Evolutionary conservation across 2,329 filamentous ascomycete genomes (phyloP), one percentile per base, ranked within the genome.

Genomic region (Fusarium avenaceum): DNA sequence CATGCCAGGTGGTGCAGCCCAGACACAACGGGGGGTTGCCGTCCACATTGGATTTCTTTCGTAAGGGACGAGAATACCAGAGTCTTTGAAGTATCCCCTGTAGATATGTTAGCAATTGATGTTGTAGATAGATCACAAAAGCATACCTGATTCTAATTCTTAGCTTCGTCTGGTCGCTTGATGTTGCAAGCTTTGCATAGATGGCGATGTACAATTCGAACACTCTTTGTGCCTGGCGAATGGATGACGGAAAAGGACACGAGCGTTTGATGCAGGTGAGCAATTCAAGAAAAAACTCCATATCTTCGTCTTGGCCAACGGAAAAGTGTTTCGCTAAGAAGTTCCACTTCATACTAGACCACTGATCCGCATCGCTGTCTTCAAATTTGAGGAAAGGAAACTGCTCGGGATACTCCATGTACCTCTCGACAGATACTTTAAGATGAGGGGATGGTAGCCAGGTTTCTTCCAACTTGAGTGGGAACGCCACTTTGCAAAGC

Each of bases 211-310:
- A 69, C 26, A 68, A 40, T 6, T 61, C 46, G 30, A 68, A 66
- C 15, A 66, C 57, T 17, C 30, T 63, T 17, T 22, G 40, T 3
- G 24, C 35, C 28, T 68, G 67, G 17, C 44, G 13, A 1, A n/a
- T 2, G 3, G 59, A 50, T 22, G 51, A 49, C 3, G 43, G n/a
- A 13, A 49, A 2, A 7, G 57, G 61, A 13, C 40, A 61, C 3
- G 55, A 63, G 10, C 1, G 1, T 52, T 59, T 6, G 13, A 66
- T 61, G 0, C 8, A 59, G 3, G 6, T n/a, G 4, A 70, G 58
- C 22, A 70, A 57, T 22, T 66, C 58, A n/a, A 70, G 49, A 4
- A 70, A 20, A n/a, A 69, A 68, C 4, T 70, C 58, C 26, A 70
- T 0, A 11, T 3, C 22, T 2, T 57, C 50, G 28, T 56, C 35